Conservation (phyloP, 805 yeast genomes). For the Kluyveromyces lactis region DNA sequence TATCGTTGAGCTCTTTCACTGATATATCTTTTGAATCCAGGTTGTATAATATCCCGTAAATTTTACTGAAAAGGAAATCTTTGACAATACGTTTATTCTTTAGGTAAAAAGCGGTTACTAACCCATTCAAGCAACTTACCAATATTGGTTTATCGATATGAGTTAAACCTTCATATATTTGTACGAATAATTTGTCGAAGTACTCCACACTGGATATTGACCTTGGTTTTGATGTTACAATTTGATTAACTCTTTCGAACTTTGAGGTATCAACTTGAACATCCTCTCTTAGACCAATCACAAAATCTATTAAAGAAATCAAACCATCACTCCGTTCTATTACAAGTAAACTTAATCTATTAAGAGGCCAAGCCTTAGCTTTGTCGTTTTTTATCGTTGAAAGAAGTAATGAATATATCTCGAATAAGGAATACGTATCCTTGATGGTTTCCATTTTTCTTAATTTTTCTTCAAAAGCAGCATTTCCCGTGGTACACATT, state of each 20-base stretch:
- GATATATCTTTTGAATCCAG: constrained; percentile 29
- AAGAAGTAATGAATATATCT: constrained; percentile 50
- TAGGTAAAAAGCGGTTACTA: constrained; percentile 43
- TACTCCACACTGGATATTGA: constrained; percentile 40
- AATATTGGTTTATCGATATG: constrained; percentile 54
- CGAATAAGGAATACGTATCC: constrained; percentile 62
- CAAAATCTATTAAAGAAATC: constrained; percentile 61
- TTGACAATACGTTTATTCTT: constrained; percentile 41
- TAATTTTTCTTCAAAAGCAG: constrained; percentile 16
- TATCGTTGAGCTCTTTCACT: constrained; percentile 49
- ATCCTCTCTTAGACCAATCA: constrained; percentile 66
- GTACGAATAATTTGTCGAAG: constrained; percentile 51
- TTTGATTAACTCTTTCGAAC: constrained; percentile 56
- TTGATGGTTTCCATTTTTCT: constrained; percentile 34
- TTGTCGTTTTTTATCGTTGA: constrained; percentile 39
- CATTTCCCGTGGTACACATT: constrained; percentile 22
- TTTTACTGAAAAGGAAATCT: constrained; percentile 49
- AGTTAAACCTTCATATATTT: constrained; percentile 51
- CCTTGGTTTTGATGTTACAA: constrained; percentile 57
- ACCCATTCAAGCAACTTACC: constrained; percentile 46
- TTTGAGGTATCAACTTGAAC: constrained; percentile 56
- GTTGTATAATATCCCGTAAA: constrained; percentile 37
- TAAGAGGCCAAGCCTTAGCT: constrained; percentile 40
- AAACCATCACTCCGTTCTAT: constrained; percentile 62
- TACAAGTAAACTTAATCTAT: constrained; percentile 46